Base-by-base conservation (phyloP, 2,329 filamentous ascomycete genomes). In the Septoria petroselini region DNA sequence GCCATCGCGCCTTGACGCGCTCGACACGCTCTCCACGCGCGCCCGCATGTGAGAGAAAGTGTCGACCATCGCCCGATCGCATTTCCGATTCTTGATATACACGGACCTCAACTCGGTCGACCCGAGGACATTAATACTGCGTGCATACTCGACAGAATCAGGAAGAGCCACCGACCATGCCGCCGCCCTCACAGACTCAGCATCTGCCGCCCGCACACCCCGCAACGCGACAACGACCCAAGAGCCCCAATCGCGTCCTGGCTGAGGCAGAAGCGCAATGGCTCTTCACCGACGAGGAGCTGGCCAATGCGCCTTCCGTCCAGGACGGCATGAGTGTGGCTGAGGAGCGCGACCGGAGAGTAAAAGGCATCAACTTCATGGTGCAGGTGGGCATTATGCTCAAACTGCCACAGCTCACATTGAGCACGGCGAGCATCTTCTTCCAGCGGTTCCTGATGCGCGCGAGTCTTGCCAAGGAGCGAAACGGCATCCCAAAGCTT, bases 371-470 rank as follows among this genome's bases (percentile, higher is more conserved):
- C 65, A 95, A 95, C 69, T 98, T 98, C 71, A 95, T 98, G 63
- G 85, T 89, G 56, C 91, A 96, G 69, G 89, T 91, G 37, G 93
- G 91, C 57, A 88, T 95, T 59, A 83, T 95, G 74, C 80, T 97
- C 44, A 91, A 95, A 67, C 75, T 97, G 41, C 91, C 91, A 9
- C 91, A 96, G 69, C 82, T 93, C 48, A 97, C 93, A 0, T 76
- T 98, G 34, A 91, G 87, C 70, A 94, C 94, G 0, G 93, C 93
- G 0, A 86, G 88, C 14, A 86, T 95, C 35, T 97, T 95, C 74
- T 91, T 98, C 68, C 91, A 98, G 69, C 83, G 93, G 25, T 97
- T 95, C 69, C 91, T 90, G 67, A 96, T 97, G 89, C 84, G 90
- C 56, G 83, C 79, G 65, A 91, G 84, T 65, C 84, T 94, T 79